Conservation (phyloP, 108 stramenopile genomes). For the Ochromonas danica region DNA sequence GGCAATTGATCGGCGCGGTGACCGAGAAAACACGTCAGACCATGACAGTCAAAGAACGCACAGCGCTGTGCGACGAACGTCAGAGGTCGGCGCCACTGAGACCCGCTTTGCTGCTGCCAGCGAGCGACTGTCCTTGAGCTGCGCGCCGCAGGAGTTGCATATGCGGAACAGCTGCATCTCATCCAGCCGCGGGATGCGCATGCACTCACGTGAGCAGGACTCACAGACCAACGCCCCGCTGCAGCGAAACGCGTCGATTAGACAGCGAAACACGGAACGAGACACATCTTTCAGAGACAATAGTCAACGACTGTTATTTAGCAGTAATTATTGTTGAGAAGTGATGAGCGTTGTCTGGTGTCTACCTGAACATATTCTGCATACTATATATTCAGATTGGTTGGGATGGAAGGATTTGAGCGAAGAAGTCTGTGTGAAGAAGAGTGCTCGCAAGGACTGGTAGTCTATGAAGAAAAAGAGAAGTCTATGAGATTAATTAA, state of each 20-base stretch:
- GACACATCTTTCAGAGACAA: no score
- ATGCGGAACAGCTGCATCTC: slow-evolving; percentile 1
- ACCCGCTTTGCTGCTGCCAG: not conserved
- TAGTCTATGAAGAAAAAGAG: no score
- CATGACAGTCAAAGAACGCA: slow-evolving; percentile 1
- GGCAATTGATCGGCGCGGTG: slow-evolving; percentile 1
- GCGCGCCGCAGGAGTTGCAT: not conserved
- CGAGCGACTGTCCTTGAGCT: slow-evolving; percentile 20
- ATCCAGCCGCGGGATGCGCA: slow-evolving; percentile 28
- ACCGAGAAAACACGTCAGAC: slow-evolving; percentile 5
- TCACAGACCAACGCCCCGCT: slow-evolving; percentile 4
- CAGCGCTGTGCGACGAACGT: slow-evolving; percentile 8
- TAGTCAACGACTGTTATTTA: no score
- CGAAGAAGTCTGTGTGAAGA: no score
- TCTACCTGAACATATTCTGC: no score
- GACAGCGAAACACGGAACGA: not conserved
- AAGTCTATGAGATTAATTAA: no score
- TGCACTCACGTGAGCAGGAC: not conserved
- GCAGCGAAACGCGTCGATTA: slow-evolving; percentile 7
- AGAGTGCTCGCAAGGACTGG: no score
- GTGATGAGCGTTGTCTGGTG: no score
- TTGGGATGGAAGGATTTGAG: no score
- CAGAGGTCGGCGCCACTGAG: slow-evolving; percentile 8
- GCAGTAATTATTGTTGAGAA: no score
- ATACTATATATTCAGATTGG: no score